phyloP scores from a whole-genome alignment of 2,329 filamentous ascomycete genomes.

The Aspergillus arachidicola region DNA sequence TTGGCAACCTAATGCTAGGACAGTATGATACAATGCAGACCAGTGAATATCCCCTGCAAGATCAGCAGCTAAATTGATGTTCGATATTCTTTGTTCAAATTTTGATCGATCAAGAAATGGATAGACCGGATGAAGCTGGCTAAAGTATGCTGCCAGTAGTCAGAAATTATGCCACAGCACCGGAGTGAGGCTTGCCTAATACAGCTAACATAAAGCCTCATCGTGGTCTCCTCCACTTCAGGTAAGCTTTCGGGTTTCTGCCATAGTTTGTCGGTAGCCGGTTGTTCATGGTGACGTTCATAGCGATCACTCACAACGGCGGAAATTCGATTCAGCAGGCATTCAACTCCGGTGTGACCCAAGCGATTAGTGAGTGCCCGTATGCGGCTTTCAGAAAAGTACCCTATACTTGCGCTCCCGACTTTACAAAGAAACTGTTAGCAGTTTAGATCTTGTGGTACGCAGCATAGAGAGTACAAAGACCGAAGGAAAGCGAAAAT shows the following conservation, averaged over 20 bases:
- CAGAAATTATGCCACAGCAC: not conserved
- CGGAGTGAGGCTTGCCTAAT: not conserved
- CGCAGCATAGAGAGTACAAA: too few relatives aligned
- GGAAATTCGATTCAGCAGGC: not conserved
- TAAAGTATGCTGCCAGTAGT: constrained; percentile 40
- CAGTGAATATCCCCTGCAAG: constrained; percentile 56
- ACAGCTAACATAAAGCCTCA: not conserved
- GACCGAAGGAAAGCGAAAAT: too few relatives aligned
- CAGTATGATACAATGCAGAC: constrained; percentile 41
- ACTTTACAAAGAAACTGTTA: not conserved
- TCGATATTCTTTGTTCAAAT: constrained; percentile 44
- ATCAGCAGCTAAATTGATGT: constrained; percentile 52
- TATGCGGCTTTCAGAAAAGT: not conserved
- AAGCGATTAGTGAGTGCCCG: not conserved
- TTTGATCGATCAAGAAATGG: constrained; percentile 42
- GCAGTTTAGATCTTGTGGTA: too few relatives aligned
- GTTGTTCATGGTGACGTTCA: not conserved
- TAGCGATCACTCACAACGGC: not conserved
- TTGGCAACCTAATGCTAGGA: constrained; percentile 42
- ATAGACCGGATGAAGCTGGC: constrained; percentile 41
- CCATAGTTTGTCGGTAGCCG: not conserved
- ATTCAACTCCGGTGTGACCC: not conserved
- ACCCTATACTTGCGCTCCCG: not conserved
- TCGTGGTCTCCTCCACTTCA: not conserved
- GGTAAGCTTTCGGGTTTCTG: not conserved